A percentile compares a stretch with the other conserved stretches of the same genome.
phyloP scores from a whole-genome alignment of 805 yeast genomes.

The Metschnikowia santaceciliae region DNA sequence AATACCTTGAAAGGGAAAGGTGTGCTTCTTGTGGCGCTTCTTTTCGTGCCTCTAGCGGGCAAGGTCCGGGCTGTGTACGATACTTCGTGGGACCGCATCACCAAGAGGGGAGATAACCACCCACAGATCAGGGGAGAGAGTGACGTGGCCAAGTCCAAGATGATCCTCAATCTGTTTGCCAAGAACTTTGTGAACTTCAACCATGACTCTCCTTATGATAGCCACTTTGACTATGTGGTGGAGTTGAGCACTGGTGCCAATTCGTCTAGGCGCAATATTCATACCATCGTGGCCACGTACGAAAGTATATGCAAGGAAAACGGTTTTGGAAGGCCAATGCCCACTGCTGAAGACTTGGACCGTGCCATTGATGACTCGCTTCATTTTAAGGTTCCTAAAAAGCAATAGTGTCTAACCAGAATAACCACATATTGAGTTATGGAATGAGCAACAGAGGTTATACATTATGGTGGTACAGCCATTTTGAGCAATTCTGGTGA shows the following conservation, averaged over 20 bases:
- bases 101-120: slow-evolving; percentile 79
- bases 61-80: slow-evolving; percentile 39
- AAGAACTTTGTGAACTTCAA: slow-evolving; percentile 62
- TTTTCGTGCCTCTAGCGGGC: slow-evolving; percentile 47
- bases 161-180: slow-evolving; percentile 72
- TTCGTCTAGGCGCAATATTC: slow-evolving; percentile 13
- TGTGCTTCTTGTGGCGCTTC: slow-evolving; percentile 61
- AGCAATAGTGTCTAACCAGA: too few relatives aligned
- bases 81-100: slow-evolving; percentile 57
- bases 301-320: not conserved
- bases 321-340: not conserved
- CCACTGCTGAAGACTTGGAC: not conserved
- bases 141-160: slow-evolving; percentile 47
- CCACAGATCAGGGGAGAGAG: slow-evolving; percentile 65
- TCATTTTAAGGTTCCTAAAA: not conserved
- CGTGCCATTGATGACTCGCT: not conserved
- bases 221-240: slow-evolving; percentile 60
- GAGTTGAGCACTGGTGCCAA: slow-evolving; percentile 42
- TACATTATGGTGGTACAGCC: too few relatives aligned
- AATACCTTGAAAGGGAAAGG: slow-evolving; percentile 41
- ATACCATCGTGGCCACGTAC: slow-evolving; percentile 5
- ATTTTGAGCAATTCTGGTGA: too few relatives aligned
- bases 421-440: too few relatives aligned
- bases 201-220: slow-evolving; percentile 51
- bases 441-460: too few relatives aligned